Conservation (phyloP, 202 grass and related monocot genomes). For the Setaria viridis region DNA sequence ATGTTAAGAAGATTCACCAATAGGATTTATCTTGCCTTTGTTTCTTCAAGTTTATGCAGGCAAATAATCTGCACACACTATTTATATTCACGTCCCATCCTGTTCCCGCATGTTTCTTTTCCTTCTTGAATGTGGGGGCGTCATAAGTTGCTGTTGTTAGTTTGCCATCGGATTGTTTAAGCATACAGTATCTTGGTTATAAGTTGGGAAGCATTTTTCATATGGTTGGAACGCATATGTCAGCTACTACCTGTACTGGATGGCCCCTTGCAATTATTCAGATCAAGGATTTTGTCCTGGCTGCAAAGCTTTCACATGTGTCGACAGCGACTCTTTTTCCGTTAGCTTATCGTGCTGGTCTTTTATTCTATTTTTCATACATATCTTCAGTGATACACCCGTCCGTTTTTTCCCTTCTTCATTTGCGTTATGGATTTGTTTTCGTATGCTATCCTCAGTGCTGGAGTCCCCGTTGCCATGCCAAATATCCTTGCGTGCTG, state of each 20-base stretch:
- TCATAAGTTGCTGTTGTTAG: not conserved
- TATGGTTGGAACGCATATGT: not conserved
- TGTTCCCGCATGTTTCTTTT: not conserved
- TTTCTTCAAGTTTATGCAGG: not conserved
- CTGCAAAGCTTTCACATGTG: not conserved
- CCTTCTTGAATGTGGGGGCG: not conserved
- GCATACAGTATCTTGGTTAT: constrained; percentile 15
- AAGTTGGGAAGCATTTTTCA: constrained; percentile 36
- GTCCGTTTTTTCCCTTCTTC: not conserved
- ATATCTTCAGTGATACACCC: constrained; percentile 19
- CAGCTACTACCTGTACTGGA: not conserved
- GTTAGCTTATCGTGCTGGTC: constrained; percentile 2
- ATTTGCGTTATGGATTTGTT: constrained; percentile 26
- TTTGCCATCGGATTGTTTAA: not conserved
- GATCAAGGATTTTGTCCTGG: constrained; percentile 33
- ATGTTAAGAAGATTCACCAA: not conserved
- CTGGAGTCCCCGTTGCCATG: not conserved
- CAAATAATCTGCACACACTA: not conserved
- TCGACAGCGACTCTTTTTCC: not conserved
- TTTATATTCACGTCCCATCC: not conserved
- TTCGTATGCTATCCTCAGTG: not conserved
- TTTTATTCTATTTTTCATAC: not conserved
- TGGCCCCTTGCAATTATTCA: not conserved
- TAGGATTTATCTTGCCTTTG: not conserved
- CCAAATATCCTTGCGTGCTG: constrained; percentile 11